phyloP scores from a whole-genome alignment of 2,329 filamentous ascomycete genomes.

The Diplocarpon mali region DNA sequence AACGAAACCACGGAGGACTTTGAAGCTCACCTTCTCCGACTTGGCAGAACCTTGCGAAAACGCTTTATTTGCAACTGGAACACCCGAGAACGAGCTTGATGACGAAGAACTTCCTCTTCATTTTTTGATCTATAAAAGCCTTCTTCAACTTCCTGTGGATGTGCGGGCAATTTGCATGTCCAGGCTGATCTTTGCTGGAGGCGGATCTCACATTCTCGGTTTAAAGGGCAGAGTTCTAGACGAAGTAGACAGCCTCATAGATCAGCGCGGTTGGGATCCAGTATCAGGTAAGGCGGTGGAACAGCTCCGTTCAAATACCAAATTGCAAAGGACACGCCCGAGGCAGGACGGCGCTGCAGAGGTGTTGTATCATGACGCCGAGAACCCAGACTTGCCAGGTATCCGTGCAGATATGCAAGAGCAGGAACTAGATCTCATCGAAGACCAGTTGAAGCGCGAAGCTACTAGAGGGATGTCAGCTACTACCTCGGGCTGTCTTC shows the following conservation, averaged over 20 bases:
- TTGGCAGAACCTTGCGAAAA: conserved; percentile 67
- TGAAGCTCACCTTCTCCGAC: conserved; percentile 57
- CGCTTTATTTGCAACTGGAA: conserved; percentile 56
- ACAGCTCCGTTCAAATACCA: conserved; percentile 31
- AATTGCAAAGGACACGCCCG: conserved; percentile 21
- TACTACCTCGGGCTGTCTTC: conserved; percentile 44
- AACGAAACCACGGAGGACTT: conserved; percentile 37
- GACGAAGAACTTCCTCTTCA: conserved; percentile 79
- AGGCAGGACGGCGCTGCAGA: conserved; percentile 14
- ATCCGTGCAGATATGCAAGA: conserved; percentile 23
- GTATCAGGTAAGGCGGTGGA: conserved; percentile 60
- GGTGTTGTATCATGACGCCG: conserved; percentile 5
- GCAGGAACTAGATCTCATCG: conserved; percentile 46
- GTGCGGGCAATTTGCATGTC: conserved; percentile 78
- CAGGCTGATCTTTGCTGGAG: conserved; percentile 77
- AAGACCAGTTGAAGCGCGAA: conserved; percentile 42
- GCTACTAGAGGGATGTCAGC: conserved; percentile 30
- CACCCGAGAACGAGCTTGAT: conserved; percentile 52
- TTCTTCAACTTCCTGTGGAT: conserved; percentile 70
- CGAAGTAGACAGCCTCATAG: conserved; percentile 59
- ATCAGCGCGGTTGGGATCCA: conserved; percentile 63
- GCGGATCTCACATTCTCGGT: conserved; percentile 67
- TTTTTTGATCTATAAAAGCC: conserved; percentile 60
- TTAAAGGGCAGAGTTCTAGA: conserved; percentile 66
- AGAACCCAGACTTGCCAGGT: conserved; percentile 1